These are phyloP conservation scores for Hypoxylon sp. DNA, from an alignment of 2,329 filamentous ascomycete genomes.

Conservation along the genomic window DNA sequence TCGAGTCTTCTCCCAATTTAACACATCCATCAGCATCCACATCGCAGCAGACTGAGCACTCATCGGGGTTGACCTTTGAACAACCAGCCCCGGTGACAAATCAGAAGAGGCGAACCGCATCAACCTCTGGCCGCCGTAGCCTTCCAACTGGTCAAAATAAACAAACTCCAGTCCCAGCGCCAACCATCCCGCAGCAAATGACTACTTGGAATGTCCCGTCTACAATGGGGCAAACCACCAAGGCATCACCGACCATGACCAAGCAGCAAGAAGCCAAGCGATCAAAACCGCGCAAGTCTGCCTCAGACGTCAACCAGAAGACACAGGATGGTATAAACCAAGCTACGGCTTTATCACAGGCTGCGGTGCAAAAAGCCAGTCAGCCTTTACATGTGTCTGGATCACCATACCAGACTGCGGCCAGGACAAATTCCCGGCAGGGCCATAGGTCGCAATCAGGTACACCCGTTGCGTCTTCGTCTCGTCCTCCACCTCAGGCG, in stretches of 20 bases:
- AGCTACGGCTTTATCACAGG: slow-evolving; percentile 47
- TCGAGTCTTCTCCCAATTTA: slow-evolving; percentile 36
- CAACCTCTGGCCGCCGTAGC: slow-evolving; percentile 45
- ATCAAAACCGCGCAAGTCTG: slow-evolving; percentile 47
- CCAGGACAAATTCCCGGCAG: slow-evolving; percentile 50
- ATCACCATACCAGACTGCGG: slow-evolving; percentile 50
- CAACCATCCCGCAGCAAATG: slow-evolving; percentile 41
- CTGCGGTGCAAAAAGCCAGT: slow-evolving; percentile 45
- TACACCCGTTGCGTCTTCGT: slow-evolving; percentile 48
- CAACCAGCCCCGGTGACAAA: slow-evolving; percentile 27
- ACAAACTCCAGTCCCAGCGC: slow-evolving; percentile 48
- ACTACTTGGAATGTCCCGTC: slow-evolving; percentile 46
- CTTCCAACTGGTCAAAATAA: slow-evolving; percentile 45
- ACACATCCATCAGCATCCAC: slow-evolving; percentile 35
- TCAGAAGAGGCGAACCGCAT: slow-evolving; percentile 35
- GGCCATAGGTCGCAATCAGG: slow-evolving; percentile 50
- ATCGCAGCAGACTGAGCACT: slow-evolving; percentile 30
- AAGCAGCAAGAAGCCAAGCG: slow-evolving; percentile 47
- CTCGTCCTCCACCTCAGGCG: slow-evolving; percentile 48
- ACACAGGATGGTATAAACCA: slow-evolving; percentile 45
- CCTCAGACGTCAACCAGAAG: slow-evolving; percentile 41
- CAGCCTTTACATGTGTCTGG: slow-evolving; percentile 52
- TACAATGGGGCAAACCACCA: slow-evolving; percentile 33
- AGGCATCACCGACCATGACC: slow-evolving; percentile 41
- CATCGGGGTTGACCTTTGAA: slow-evolving; percentile 28